Conservation (phyloP, 108 stramenopile species). For the Pseudonitzschia pungens region DNA sequence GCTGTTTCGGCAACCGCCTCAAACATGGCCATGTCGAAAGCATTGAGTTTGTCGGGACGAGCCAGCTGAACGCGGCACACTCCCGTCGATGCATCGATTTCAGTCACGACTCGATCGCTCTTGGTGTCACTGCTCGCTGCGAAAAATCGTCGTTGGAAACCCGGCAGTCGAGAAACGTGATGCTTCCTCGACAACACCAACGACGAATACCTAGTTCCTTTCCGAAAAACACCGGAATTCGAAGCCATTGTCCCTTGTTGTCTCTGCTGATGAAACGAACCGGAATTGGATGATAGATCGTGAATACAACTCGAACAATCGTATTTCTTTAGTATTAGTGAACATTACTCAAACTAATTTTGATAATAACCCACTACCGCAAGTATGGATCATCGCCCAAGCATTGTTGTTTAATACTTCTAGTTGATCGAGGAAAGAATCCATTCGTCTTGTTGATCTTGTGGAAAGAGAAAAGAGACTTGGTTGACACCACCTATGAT, state of each 20-base stretch:
- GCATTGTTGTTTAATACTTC: too few species aligned
- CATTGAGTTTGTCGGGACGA: constrained; percentile 78
- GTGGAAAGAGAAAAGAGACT: too few species aligned
- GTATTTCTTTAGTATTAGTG: too few species aligned
- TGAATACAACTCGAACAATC: too few species aligned
- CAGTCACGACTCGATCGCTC: constrained; percentile 19
- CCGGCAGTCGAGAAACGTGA: background rate
- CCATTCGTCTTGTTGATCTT: background rate
- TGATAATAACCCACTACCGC: too few species aligned
- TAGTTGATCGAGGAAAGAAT: too few species aligned
- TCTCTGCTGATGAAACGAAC: background rate
- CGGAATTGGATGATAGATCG: background rate
- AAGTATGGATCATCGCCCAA: too few species aligned
- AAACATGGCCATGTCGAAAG: constrained; percentile 79
- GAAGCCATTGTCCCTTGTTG: background rate
- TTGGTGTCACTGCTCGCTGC: background rate
- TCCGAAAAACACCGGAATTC: background rate
- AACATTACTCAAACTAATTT: too few species aligned
- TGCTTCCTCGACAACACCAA: background rate
- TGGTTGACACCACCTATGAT: background rate
- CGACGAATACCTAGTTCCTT: background rate
- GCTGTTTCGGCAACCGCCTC: constrained; percentile 73
- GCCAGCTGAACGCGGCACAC: constrained; percentile 55
- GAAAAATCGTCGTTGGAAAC: background rate
- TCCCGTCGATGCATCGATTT: constrained; percentile 22